phyloP scores from a whole-genome alignment of 2,329 filamentous ascomycete genomes.

The Dactylellina parvicollis region DNA sequence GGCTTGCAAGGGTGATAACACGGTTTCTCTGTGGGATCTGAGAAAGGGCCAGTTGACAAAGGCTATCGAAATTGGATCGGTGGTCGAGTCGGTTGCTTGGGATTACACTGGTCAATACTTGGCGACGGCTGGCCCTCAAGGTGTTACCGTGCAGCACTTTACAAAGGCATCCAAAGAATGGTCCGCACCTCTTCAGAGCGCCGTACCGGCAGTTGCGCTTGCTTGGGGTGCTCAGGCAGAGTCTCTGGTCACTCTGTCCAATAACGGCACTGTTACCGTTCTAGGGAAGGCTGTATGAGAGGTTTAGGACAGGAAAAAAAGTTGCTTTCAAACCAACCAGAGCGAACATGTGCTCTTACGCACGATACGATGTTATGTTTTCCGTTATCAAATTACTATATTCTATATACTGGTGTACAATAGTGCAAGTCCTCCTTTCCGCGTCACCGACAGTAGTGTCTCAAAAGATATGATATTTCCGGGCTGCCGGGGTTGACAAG shows the following conservation, averaged over 20 bases:
- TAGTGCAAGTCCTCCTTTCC: constrained; percentile 11
- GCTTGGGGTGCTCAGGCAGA: constrained; percentile 81
- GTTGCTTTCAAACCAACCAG: constrained; percentile 24
- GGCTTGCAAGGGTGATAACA: constrained; percentile 78
- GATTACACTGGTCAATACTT: constrained; percentile 96
- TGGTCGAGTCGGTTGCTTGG: constrained; percentile 82
- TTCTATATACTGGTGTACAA: constrained; percentile 30
- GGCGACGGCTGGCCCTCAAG: constrained; percentile 79
- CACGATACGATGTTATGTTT: constrained; percentile 52
- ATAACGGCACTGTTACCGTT: constrained; percentile 78
- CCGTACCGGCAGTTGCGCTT: constrained; percentile 76
- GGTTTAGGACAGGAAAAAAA: constrained; percentile 46
- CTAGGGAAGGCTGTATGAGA: constrained; percentile 68
- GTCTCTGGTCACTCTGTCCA: constrained; percentile 77
- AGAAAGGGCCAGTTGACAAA: constrained; percentile 85
- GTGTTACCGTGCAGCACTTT: constrained; percentile 89
- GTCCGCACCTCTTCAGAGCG: constrained; percentile 83
- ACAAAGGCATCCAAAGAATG: constrained; percentile 86
- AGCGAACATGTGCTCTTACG: constrained; percentile 29
- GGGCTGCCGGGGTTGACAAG: constrained; percentile 2
- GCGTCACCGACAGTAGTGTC: neutral
- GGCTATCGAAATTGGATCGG: constrained; percentile 82
- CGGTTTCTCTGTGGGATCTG: constrained; percentile 88
- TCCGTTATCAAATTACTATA: constrained; percentile 12
- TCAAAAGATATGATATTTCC: neutral